phyloP scores from a whole-genome alignment of 768 basidiomycete genomes.

The Rhodosporidiobolus odoratus region DNA sequence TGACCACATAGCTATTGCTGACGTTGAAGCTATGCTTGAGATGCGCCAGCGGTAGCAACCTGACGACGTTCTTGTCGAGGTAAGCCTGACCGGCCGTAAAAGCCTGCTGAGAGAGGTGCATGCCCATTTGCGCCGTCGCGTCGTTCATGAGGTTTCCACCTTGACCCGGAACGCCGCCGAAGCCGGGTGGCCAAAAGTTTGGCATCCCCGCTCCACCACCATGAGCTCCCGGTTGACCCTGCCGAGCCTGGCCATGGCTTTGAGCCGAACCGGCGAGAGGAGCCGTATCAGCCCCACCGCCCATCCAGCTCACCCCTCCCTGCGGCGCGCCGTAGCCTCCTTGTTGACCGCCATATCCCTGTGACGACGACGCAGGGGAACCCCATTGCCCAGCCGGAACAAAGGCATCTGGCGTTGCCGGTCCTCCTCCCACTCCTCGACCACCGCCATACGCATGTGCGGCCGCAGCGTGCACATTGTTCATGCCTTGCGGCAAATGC shows the following conservation, averaged over 20 bases:
- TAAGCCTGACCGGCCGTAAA: slow-evolving; percentile 93
- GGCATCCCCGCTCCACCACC: not conserved
- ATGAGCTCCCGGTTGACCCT: slow-evolving; percentile 37
- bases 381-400: slow-evolving; percentile 21
- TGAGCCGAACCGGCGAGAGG: no score
- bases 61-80: slow-evolving; percentile 81
- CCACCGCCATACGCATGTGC: not conserved
- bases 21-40: slow-evolving; percentile 94
- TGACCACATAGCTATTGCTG: slow-evolving; percentile 88
- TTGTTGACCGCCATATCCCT: not conserved
- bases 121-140: slow-evolving; percentile 88
- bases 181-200: slow-evolving; percentile 6
- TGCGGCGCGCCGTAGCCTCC: not conserved
- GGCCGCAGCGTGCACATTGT: slow-evolving; percentile 39
- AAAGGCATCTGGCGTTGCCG: slow-evolving; percentile 20
- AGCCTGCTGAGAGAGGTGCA: slow-evolving; percentile 88
- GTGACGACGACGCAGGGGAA: not conserved
- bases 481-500: slow-evolving; percentile 28
- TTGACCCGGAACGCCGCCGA: not conserved
- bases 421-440: slow-evolving; percentile 4
- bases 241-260: not conserved
- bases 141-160: slow-evolving; percentile 61
- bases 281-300: slow-evolving; percentile 2
- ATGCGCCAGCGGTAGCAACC: slow-evolving; percentile 60
- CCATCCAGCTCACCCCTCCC: not conserved